Conservation (phyloP, 108 stramenopile genomes). For the Stephanodiscus triporus region DNA sequence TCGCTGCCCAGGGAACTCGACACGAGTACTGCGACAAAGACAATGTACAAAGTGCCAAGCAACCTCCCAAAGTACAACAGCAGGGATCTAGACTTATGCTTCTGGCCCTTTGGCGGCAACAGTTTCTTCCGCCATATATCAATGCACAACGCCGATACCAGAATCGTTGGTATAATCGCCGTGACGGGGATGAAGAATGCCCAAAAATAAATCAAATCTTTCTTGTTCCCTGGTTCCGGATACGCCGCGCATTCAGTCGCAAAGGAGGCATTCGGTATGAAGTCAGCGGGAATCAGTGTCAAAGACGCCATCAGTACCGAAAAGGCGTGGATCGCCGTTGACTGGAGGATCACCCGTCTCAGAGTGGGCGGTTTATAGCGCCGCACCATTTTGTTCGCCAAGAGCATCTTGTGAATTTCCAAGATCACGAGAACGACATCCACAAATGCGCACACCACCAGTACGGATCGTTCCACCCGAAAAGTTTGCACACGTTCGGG, state of each 20-base stretch:
- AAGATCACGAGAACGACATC: slow-evolving; percentile 30
- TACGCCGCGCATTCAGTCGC: too few relatives aligned
- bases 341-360: slow-evolving; percentile 9
- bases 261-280: too few relatives aligned
- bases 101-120: slow-evolving; percentile 23
- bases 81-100: slow-evolving; percentile 14
- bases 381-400: slow-evolving; percentile 11
- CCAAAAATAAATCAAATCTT: slow-evolving; percentile 25
- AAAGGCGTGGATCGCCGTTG: too few relatives aligned
- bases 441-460: slow-evolving; percentile 43
- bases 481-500: slow-evolving; percentile 12
- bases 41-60: slow-evolving; percentile 13
- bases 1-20: slow-evolving; percentile 15
- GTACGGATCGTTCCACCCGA: slow-evolving; percentile 33
- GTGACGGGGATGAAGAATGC: slow-evolving; percentile 24
- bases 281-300: too few relatives aligned
- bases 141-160: slow-evolving; percentile 11
- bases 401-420: slow-evolving; percentile 21
- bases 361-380: slow-evolving; percentile 15
- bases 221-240: too few relatives aligned
- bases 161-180: slow-evolving; percentile 15
- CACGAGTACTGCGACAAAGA: slow-evolving; percentile 17
- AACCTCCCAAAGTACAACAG: slow-evolving; percentile 32
- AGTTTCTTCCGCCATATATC: slow-evolving; percentile 32
- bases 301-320: too few relatives aligned